phyloP scores from a whole-genome alignment of 352 stramenopile genomes.

The Pythium scleroteichum region DNA sequence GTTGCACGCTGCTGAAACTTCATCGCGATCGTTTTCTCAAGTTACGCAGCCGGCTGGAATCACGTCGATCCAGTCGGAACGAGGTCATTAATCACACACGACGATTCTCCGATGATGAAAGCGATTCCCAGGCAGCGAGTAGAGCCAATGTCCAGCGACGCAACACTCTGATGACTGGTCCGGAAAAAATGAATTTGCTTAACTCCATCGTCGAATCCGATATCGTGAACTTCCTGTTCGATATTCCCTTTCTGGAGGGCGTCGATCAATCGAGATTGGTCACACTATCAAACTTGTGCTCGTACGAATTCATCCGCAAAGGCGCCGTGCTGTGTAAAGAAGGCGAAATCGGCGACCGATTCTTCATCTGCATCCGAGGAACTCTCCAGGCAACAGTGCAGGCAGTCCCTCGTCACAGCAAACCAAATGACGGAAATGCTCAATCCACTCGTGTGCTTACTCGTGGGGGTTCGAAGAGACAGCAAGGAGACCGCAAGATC shows the following conservation, averaged over 20 bases:
- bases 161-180: slow-evolving; percentile 33
- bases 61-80: slow-evolving; percentile 23
- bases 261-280: slow-evolving; percentile 60
- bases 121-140: background rate
- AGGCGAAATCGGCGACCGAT: slow-evolving; percentile 59
- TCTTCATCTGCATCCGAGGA: slow-evolving; percentile 74
- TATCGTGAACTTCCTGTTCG: slow-evolving; percentile 61
- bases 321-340: slow-evolving; percentile 55
- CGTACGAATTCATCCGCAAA: slow-evolving; percentile 56
- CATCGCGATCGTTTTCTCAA: slow-evolving; percentile 54
- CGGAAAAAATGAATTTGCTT: slow-evolving; percentile 67
- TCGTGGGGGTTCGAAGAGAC: background rate
- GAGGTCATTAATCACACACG: slow-evolving; percentile 42
- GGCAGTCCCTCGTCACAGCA: slow-evolving; percentile 1
- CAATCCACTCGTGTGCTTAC: background rate
- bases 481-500: slow-evolving; percentile 29
- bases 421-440: background rate
- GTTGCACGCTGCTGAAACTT: slow-evolving; percentile 63
- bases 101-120: slow-evolving; percentile 46
- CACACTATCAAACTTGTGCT: slow-evolving; percentile 66
- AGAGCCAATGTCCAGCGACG: slow-evolving; percentile 4
- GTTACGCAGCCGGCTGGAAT: slow-evolving; percentile 33
- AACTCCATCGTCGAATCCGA: slow-evolving; percentile 68
- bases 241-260: slow-evolving; percentile 66
- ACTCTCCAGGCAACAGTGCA: slow-evolving; percentile 50